Base-by-base conservation (phyloP, 139 green algal species). In the Coccomyxa sp. region DNA sequence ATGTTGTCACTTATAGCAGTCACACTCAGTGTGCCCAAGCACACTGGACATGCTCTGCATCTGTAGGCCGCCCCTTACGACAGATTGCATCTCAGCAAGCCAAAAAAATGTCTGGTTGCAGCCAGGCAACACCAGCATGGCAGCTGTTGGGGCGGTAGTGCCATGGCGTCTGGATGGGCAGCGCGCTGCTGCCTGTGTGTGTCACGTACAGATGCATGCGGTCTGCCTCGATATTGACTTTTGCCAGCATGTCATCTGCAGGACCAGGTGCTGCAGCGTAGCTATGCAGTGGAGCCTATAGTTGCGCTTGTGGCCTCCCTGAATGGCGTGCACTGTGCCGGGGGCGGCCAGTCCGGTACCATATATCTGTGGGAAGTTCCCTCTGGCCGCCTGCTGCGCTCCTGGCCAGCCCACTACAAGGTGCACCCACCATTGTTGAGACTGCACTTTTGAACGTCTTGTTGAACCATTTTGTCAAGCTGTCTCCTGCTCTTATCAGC, bases 401-500 rank as follows among this genome's bases (percentile, higher is more conserved):
- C 57, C 23, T 98, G 95, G 96, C 81, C 90, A 13, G 93, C 91
- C 1, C 96, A 98, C 88, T 98, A 97, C 91, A 96, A 96, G 89
- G 92, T 92, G 74, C 28, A 13, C 77, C 17, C 21, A 23, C 13
- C 10, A 10, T 25, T 79, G 13, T 7, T 51, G 38, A 76, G 79
- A 75, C 45, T 57, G 27, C 45, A 38, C 58, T 76, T 60, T 45
- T 3, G 63, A 23, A 66, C 12, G 16, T 59, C 31, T 80, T 25
- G 16, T 75, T 25, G 23, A 75, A 7, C 7, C 38, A 51, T 7
- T 7, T 51, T 51, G 17, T 74, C 23, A 30, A 30, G 21, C 23
- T 27, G 67, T 27, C 7, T 75, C n/a, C 23, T 25, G 25, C 21
- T 30, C 67, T 75, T 7, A 7, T 75, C 67, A 30, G 67, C 23